Percentiles rank a stretch among this genome's conserved stretches.
phyloP scores from a whole-genome alignment of 2,329 filamentous ascomycete species.

The Fonsecaea erecta region DNA sequence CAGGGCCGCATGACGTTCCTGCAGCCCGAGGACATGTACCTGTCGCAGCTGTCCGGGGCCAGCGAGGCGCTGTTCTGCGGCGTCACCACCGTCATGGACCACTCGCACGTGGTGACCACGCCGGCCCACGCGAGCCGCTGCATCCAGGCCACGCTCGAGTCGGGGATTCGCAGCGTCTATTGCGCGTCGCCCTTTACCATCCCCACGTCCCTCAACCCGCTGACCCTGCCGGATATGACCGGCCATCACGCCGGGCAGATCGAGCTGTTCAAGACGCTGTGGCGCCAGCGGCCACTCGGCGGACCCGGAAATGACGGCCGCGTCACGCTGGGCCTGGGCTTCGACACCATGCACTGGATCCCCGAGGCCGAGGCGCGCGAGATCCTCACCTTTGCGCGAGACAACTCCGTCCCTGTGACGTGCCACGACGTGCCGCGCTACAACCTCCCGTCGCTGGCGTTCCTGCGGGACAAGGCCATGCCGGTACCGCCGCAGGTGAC shows the following conservation, averaged over 20 bases:
- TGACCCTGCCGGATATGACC: conserved; percentile 15
- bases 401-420: conserved; percentile 38
- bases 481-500: conserved; percentile 34
- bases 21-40: conserved; percentile 50
- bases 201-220: conserved; percentile 14
- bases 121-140: conserved; percentile 37
- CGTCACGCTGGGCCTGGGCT: conserved; percentile 40
- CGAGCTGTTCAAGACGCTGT: conserved; percentile 35
- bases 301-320: conserved; percentile 35
- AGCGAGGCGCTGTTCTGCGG: conserved; percentile 24
- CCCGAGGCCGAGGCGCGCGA: conserved; percentile 32
- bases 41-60: conserved; percentile 39
- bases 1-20: conserved; percentile 46
- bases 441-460: conserved; percentile 30
- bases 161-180: conserved; percentile 41
- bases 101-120: conserved; percentile 40
- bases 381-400: conserved; percentile 8
- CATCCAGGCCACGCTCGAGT: conserved; percentile 37
- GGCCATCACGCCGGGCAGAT: conserved; percentile 19
- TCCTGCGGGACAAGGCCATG: conserved; percentile 13
- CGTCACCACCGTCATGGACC: conserved; percentile 41
- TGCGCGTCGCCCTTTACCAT: conserved; percentile 35
- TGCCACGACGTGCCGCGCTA: conserved; percentile 37
- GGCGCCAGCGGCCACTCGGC: conserved; percentile 33
- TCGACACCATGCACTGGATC: conserved; percentile 38